These are phyloP conservation scores for Sporothrix protearum DNA, from an alignment of 2,329 filamentous ascomycete species.

Conservation along the genomic window DNA sequence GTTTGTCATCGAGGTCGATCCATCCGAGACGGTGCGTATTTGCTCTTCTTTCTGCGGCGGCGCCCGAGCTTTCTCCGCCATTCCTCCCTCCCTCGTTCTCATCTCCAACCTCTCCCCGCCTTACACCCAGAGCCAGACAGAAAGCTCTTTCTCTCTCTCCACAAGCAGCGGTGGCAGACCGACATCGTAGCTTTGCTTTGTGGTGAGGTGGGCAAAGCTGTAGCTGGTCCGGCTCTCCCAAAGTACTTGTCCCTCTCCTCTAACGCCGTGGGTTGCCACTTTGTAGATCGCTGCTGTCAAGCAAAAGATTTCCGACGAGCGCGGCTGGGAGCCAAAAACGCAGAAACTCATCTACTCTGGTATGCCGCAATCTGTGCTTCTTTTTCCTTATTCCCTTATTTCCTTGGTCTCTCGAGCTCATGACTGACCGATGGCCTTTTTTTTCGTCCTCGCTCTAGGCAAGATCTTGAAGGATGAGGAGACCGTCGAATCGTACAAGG, in stretches of 20 bases:
- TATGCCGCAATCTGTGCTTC: constrained; percentile 43
- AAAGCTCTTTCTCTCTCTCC: neutral
- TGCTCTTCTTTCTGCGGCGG: neutral
- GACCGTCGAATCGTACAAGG: constrained; percentile 93
- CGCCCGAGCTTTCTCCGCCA: constrained; percentile 11
- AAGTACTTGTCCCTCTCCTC: neutral
- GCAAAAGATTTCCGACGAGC: constrained; percentile 85
- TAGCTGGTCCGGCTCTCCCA: neutral
- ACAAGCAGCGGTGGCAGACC: neutral
- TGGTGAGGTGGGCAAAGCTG: neutral
- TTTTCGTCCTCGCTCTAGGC: constrained; percentile 51
- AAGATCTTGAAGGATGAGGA: constrained; percentile 99
- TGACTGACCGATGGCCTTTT: neutral
- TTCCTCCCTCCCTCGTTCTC: constrained; percentile 29
- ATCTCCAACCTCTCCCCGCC: neutral
- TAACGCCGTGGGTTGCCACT: neutral
- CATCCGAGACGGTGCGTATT: constrained; percentile 75
- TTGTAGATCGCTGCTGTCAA: constrained; percentile 84
- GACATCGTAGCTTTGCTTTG: neutral
- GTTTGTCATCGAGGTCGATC: constrained; percentile 93
- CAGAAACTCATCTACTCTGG: constrained; percentile 99
- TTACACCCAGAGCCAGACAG: neutral
- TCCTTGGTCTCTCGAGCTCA: constrained; percentile 31
- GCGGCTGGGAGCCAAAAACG: constrained; percentile 85
- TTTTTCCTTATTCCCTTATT: neutral